phyloP scores from a whole-genome alignment of 768 basidiomycete species.

The Rhodotorula kratochvilovae region DNA sequence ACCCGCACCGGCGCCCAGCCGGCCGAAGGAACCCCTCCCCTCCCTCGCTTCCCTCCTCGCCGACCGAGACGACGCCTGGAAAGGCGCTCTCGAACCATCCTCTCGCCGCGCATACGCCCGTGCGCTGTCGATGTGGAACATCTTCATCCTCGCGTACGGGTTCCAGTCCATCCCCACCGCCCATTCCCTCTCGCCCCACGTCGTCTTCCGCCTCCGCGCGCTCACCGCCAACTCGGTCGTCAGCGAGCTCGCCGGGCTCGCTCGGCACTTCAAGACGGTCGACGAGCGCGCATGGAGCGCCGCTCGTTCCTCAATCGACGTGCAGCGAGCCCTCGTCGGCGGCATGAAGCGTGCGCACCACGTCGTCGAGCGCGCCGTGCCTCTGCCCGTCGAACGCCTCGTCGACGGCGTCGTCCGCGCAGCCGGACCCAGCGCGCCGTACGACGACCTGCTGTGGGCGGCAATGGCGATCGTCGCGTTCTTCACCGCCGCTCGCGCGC shows the following conservation, averaged over 20 bases:
- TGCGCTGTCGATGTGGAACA: neutral
- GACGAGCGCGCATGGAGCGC: neutral
- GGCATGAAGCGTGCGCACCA: neutral
- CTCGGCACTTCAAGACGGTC: neutral
- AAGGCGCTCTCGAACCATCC: neutral
- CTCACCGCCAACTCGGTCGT: neutral
- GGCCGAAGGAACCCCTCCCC: neutral
- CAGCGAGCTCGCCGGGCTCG: neutral
- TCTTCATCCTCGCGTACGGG: neutral
- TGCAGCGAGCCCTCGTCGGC: neutral
- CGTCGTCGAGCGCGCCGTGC: neutral
- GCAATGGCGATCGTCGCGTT: neutral
- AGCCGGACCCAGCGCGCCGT: neutral
- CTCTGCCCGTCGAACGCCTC: neutral
- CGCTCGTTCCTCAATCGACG: neutral
- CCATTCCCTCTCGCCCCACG: neutral
- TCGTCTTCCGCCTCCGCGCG: neutral
- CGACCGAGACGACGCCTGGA: neutral
- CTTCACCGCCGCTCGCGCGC: neutral
- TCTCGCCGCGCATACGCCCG: neutral
- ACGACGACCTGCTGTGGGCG: neutral
- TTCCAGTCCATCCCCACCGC: neutral
- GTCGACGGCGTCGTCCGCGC: no score
- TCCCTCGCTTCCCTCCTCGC: neutral
- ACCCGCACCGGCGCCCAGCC: neutral